A percentile compares a stretch with the other conserved stretches of the same genome.
Conservation (phyloP, 2,329 filamentous ascomycete genomes). For the Coniochaeta sp. region DNA sequence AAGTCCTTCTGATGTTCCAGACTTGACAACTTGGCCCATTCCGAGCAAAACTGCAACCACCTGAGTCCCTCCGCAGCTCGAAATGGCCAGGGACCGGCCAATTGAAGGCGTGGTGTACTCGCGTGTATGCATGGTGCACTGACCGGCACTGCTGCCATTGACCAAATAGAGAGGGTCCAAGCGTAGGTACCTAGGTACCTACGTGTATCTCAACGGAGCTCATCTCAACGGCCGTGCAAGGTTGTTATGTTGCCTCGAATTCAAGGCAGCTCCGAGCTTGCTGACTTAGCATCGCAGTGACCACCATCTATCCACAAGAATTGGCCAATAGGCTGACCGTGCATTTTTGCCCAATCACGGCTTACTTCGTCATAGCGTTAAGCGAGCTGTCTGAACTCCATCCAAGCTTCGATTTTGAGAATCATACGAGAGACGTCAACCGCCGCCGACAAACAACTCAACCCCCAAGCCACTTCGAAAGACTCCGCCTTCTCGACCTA, state of each 20-base stretch:
- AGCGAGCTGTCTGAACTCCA: constrained; percentile 2
- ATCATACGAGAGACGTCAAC: constrained; percentile 11
- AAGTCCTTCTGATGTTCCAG: background rate
- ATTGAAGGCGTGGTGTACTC: background rate
- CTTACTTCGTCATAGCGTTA: background rate
- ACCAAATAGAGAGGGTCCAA: background rate
- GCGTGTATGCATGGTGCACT: background rate
- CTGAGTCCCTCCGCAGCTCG: background rate
- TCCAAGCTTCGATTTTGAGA: constrained; percentile 6
- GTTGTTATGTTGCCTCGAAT: background rate
- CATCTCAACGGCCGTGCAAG: too few species aligned
- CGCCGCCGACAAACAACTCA: constrained; percentile 1
- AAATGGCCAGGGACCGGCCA: background rate
- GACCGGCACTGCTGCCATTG: background rate
- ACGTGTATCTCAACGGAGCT: too few species aligned
- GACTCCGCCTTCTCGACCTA: background rate
- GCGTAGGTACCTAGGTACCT: background rate
- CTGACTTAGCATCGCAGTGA: background rate
- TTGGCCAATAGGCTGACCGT: constrained; percentile 2
- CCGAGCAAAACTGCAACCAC: background rate
- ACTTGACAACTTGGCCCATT: background rate
- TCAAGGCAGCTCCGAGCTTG: background rate
- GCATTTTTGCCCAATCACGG: constrained; percentile 2
- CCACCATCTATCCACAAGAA: background rate
- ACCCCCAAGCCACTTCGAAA: constrained; percentile 4